Evolutionary conservation across 2,329 filamentous ascomycete genomes (phyloP), one percentile per base, ranked within the genome.

Genomic region (Leptographium flavum): DNA sequence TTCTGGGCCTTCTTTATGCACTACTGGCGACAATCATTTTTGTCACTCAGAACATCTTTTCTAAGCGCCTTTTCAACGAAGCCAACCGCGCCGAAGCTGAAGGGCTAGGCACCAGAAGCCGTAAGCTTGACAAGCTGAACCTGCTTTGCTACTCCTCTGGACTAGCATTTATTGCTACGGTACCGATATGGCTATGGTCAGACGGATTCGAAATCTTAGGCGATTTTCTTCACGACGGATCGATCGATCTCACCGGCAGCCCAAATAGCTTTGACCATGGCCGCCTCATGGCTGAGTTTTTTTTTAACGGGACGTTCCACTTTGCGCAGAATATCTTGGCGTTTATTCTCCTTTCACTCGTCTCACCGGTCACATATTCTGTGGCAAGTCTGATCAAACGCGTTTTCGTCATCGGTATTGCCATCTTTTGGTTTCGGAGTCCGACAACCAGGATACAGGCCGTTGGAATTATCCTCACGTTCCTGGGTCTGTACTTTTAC

Each of bases 21-120:
- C 81, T 98, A 32, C 68, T 86, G 30, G 88, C 87, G n/a, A 87
- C 92, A 8, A 69, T 96, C 46, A 83, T 96, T 52, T 98, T 98
- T 58, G 92, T 98, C 31, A 92, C 87, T 0, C 92, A 98, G 59
- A 98, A 98, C 59, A 98, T 98, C 47, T 94, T 95, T 53, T 96
- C 90, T 19, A 98, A 98, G 64, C 86, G 87, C 53, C 78, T 98
- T 10, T 98, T 98, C 70, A 98, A 95, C 61, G 88, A 95, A 58
- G 87, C 86, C 7, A 82, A 87, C 7, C 80, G 80, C 47, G 84
- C 86, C 2, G 90, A 95, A 63, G 77, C 80, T 8, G 86, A 94
- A 45, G 75, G 75, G 1, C 62, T 70, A 30, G 70, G 73, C 1
- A 64, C 70, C 13, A 73, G 74, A 45, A 74, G 78, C 37, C 79